Conservation (phyloP, 306 rosid genomes). For the Lablab purpureus region DNA sequence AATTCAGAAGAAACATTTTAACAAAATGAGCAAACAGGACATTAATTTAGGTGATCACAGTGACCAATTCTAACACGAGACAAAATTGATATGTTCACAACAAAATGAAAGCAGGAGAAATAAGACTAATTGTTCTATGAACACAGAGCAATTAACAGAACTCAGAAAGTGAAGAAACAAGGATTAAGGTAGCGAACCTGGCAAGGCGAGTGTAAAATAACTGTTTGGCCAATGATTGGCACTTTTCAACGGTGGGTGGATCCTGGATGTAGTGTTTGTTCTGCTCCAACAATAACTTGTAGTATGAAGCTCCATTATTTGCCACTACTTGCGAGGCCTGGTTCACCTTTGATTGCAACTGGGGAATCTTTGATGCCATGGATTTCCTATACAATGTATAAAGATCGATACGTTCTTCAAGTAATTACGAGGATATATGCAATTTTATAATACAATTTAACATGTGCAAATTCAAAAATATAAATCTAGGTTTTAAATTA, state of each 20-base stretch:
- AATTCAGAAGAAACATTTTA: background rate
- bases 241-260: slow-evolving; percentile 62
- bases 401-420: background rate
- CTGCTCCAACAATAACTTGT: slow-evolving; percentile 57
- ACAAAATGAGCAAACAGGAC: background rate
- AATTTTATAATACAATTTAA: background rate
- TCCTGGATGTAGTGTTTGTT: slow-evolving; percentile 62
- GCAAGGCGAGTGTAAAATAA: slow-evolving; percentile 74
- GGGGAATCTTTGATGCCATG: slow-evolving; percentile 62
- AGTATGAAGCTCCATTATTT: slow-evolving; percentile 49
- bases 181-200: slow-evolving; percentile 42
- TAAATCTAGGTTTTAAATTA: background rate
- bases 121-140: background rate
- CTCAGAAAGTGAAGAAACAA: background rate
- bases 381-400: slow-evolving; percentile 39
- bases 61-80: background rate
- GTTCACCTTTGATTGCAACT: slow-evolving; percentile 52
- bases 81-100: background rate
- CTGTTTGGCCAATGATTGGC: slow-evolving; percentile 63
- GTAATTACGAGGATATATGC: background rate
- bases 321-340: slow-evolving; percentile 48
- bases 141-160: background rate
- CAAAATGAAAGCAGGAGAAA: background rate
- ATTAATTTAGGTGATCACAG: background rate
- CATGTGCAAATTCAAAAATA: background rate